phyloP scores from a whole-genome alignment of 2,329 filamentous ascomycete genomes.

The Ophiobolus disseminans region DNA sequence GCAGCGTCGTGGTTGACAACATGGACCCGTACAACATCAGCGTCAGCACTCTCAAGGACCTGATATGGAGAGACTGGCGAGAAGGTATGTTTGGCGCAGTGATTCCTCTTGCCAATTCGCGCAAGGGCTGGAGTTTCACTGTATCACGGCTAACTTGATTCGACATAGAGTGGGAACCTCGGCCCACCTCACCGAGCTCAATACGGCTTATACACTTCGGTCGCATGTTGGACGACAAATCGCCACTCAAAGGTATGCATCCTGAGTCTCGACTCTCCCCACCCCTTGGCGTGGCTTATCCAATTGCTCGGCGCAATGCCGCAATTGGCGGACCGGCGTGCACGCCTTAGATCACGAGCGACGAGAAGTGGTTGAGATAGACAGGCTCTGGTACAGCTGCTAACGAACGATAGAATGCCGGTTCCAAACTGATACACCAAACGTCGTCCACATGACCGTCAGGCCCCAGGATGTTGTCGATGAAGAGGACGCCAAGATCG shows the following conservation, averaged over 20 bases:
- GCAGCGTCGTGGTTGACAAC: constrained; percentile 78
- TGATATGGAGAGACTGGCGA: constrained; percentile 92
- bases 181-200: constrained; percentile 83
- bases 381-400: too few species aligned
- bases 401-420: constrained; percentile 69
- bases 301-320: constrained; percentile 17
- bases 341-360: background rate
- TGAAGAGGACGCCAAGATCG: constrained; percentile 76
- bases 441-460: constrained; percentile 94
- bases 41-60: constrained; percentile 90
- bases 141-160: constrained; percentile 28
- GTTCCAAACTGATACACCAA: constrained; percentile 75
- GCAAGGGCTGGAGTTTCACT: constrained; percentile 3
- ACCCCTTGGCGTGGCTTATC: constrained; percentile 29
- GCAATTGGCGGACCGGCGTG: constrained; percentile 15
- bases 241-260: constrained; percentile 76
- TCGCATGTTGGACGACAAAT: constrained; percentile 88
- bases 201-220: constrained; percentile 94
- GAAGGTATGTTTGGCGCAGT: constrained; percentile 59
- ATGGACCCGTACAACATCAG: constrained; percentile 87
- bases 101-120: constrained; percentile 2
- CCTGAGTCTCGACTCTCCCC: constrained; percentile 12
- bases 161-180: constrained; percentile 77
- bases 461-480: constrained; percentile 84
- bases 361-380: too few species aligned